These are phyloP conservation scores for Capronia coronata DNA, from an alignment of 2,329 filamentous ascomycete species.

Conservation along the genomic window DNA sequence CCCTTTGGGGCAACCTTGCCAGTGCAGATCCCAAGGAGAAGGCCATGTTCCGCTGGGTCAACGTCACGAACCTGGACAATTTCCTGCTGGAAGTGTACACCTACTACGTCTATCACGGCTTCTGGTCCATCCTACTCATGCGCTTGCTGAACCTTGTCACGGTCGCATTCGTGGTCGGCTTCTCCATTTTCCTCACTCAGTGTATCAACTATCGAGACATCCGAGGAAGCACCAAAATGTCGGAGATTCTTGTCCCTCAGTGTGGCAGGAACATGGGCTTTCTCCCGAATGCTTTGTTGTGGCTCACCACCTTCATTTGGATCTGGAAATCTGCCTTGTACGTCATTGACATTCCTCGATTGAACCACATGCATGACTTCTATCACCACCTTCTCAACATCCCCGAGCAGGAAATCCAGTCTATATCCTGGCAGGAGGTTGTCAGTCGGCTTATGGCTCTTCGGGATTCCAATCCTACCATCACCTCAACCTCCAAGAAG, in stretches of 20 bases:
- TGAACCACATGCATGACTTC: slow-evolving; percentile 76
- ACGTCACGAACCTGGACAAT: slow-evolving; percentile 79
- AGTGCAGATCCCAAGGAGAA: slow-evolving; percentile 60
- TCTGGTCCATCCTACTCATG: slow-evolving; percentile 75
- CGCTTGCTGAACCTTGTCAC: slow-evolving; percentile 70
- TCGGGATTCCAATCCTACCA: slow-evolving; percentile 79
- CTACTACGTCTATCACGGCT: slow-evolving; percentile 75
- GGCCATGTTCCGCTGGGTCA: slow-evolving; percentile 89
- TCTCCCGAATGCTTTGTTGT: slow-evolving; percentile 69
- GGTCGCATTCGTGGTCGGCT: slow-evolving; percentile 71
- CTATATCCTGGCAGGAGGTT: slow-evolving; percentile 87
- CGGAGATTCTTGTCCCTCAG: slow-evolving; percentile 60
- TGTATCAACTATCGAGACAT: slow-evolving; percentile 77
- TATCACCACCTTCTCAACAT: slow-evolving; percentile 77
- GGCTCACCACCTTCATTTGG: slow-evolving; percentile 81
- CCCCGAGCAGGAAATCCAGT: slow-evolving; percentile 81
- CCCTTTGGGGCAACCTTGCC: slow-evolving; percentile 31
- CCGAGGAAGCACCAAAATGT: slow-evolving; percentile 49
- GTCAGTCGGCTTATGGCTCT: slow-evolving; percentile 78
- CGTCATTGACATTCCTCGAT: slow-evolving; percentile 63
- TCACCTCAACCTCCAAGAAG: slow-evolving; percentile 56
- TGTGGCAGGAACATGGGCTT: slow-evolving; percentile 71
- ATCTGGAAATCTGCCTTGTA: slow-evolving; percentile 72
- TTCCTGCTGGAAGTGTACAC: slow-evolving; percentile 82
- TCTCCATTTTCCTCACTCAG: slow-evolving; percentile 75